phyloP scores from a whole-genome alignment of 1,284 basidiomycete species.

The Ganoderma meredithae region DNA sequence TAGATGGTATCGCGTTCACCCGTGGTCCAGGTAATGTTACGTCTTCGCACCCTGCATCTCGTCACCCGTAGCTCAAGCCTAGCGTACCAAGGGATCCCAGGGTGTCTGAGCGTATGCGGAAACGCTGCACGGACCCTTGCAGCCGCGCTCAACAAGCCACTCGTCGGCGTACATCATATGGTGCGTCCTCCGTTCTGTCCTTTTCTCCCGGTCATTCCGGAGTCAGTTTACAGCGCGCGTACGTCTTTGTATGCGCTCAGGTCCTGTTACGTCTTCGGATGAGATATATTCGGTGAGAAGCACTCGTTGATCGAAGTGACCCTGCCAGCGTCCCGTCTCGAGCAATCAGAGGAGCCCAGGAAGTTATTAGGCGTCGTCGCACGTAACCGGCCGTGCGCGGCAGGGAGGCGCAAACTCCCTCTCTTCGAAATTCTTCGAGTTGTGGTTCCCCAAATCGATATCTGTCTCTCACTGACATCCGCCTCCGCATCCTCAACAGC shows the following conservation, averaged over 20 bases:
- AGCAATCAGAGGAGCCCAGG: background rate
- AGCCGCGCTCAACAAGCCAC: conserved; percentile 76
- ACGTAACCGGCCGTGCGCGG: too few species aligned
- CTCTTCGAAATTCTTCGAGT: too few species aligned
- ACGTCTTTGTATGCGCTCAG: background rate
- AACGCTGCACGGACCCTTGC: conserved; percentile 86
- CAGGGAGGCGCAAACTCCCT: too few species aligned
- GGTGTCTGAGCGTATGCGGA: conserved; percentile 80
- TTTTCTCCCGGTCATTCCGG: background rate
- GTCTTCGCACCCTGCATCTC: background rate
- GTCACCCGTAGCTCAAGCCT: background rate
- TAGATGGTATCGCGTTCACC: conserved; percentile 92
- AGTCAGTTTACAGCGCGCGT: background rate
- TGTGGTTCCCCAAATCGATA: too few species aligned
- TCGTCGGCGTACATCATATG: conserved; percentile 96
- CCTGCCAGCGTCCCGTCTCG: background rate
- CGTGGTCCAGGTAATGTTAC: conserved; percentile 80
- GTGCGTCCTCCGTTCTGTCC: conserved; percentile 49
- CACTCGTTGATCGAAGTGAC: background rate
- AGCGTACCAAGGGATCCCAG: conserved; percentile 66
- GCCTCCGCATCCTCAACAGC: conserved; percentile 54
- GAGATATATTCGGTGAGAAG: background rate
- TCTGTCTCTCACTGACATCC: background rate
- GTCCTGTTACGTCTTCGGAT: background rate
- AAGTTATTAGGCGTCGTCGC: background rate